Conservation (phyloP, 2,329 filamentous ascomycete species). For the Trichoderma lentiforme region DNA sequence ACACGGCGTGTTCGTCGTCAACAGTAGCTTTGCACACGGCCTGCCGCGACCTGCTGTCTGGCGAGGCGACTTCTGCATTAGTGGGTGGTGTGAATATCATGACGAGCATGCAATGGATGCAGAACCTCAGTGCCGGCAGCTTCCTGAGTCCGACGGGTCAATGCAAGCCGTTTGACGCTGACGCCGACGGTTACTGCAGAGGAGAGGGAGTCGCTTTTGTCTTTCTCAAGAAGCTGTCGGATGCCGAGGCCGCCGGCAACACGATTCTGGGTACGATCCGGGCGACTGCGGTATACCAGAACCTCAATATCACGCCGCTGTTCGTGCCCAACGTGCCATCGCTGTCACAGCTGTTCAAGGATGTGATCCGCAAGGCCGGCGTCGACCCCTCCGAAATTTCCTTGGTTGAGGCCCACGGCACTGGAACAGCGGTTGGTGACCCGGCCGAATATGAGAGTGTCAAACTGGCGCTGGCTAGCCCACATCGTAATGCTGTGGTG, state of each 20-base stretch:
- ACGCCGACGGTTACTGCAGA: not conserved
- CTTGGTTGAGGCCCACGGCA: not conserved
- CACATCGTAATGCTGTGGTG: not conserved
- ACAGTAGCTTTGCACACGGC: not conserved
- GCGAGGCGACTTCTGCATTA: not conserved
- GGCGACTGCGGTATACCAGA: not conserved
- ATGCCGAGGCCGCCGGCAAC: not conserved
- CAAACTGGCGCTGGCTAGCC: not conserved
- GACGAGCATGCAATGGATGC: not conserved
- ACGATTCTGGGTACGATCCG: not conserved
- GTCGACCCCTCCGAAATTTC: not conserved
- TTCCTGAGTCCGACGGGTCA: not conserved
- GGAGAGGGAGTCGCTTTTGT: not conserved
- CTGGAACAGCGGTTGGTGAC: not conserved
- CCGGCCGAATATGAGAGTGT: not conserved
- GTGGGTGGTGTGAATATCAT: not conserved
- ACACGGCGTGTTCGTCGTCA: not conserved
- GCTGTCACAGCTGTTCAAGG: not conserved
- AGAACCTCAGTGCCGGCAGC: not conserved
- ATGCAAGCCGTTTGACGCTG: not conserved
- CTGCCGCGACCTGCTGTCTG: not conserved
- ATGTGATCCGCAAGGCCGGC: not conserved
- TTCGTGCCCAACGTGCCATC: not conserved
- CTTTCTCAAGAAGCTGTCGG: not conserved
- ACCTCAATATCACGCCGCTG: not conserved